Evolutionary conservation across 352 stramenopile species (phyloP), one percentile per base, ranked within the genome.

Genomic region (Globisporangium camurandrum): DNA sequence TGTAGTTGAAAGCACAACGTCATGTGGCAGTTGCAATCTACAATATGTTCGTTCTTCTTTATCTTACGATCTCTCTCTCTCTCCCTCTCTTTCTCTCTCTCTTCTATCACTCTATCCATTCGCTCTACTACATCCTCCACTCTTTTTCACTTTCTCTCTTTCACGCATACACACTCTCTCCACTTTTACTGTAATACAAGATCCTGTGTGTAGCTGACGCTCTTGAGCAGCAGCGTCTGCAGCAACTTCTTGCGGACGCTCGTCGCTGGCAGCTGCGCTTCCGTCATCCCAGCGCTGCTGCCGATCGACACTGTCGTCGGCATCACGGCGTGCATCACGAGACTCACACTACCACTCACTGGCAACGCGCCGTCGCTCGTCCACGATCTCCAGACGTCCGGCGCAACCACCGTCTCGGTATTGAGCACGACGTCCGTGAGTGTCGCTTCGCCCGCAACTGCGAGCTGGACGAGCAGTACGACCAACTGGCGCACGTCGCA

Each of bases 401-500:
- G 48, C 17, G 69, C 59, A 2, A 82, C 65, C 1, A 49, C 17
- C 2, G 46, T 61, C 23, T 78, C 64, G 47, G 57, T 67, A 43
- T 74, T 84, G 17, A 85, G 45, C 20, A 81, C 51, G 0, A 69
- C 59, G 24, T 70, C 74, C 9, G 56, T 69, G 23, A 87, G 46
- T 49, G 84, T 73, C 1, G 52, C 67, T 31, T 87, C 73, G 3
- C 66, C 64, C 17, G 59, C 67, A 2, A 24, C 27, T 41, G 66
- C 73, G 3, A 87, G 59, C 47, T 74, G 77, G 14, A 85, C 58
- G 4, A 87, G 57, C 24, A 74, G 28, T n/a, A 85, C 48, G 23
- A 81, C 38, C 17, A 87, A 57, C 50, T 87, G 75, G 1, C 73
- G 62, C 8, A 85, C 70, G 34, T 87, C 73, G 37, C 73, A 78